A percentile compares a stretch with the other conserved stretches of the same genome.
These are phyloP conservation scores for Lasiodiplodia gonubiensis DNA, from an alignment of 2,329 filamentous ascomycete genomes.

Conservation along the genomic window DNA sequence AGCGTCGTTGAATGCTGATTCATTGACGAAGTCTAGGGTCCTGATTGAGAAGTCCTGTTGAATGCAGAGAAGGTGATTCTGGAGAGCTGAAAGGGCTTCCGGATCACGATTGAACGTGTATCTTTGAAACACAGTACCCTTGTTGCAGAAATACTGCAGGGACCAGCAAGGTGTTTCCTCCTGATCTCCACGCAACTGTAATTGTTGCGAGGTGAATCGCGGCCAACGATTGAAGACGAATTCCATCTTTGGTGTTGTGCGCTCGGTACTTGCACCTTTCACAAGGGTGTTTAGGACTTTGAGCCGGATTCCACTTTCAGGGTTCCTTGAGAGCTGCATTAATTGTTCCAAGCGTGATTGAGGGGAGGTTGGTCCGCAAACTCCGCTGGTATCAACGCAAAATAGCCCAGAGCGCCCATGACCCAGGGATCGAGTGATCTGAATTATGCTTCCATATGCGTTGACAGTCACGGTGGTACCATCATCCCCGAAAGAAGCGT, in stretches of 20 bases:
- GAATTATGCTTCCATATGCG: neutral
- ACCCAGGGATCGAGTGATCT: neutral
- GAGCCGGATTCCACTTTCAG: neutral
- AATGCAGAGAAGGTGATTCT: too few relatives aligned
- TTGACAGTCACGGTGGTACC: neutral
- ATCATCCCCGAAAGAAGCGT: neutral
- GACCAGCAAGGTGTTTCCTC: neutral
- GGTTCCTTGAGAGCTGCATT: neutral
- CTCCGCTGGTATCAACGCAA: neutral
- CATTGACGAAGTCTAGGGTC: too few relatives aligned
- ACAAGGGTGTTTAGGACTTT: too few relatives aligned
- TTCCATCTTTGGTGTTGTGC: too few relatives aligned
- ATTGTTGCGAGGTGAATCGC: neutral
- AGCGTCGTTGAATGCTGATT: too few relatives aligned
- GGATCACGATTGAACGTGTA: neutral
- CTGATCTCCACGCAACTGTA: neutral
- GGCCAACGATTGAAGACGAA: neutral
- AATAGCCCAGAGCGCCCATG: neutral
- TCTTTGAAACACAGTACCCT: neutral
- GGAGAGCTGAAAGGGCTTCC: too few relatives aligned
- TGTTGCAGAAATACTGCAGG: neutral
- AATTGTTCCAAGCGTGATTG: neutral
- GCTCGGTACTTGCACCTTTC: too few relatives aligned
- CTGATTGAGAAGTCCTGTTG: too few relatives aligned
- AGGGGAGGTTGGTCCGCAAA: neutral